Base-by-base conservation (phyloP, 2,329 filamentous ascomycete species). In the Fusarium nurragi region DNA sequence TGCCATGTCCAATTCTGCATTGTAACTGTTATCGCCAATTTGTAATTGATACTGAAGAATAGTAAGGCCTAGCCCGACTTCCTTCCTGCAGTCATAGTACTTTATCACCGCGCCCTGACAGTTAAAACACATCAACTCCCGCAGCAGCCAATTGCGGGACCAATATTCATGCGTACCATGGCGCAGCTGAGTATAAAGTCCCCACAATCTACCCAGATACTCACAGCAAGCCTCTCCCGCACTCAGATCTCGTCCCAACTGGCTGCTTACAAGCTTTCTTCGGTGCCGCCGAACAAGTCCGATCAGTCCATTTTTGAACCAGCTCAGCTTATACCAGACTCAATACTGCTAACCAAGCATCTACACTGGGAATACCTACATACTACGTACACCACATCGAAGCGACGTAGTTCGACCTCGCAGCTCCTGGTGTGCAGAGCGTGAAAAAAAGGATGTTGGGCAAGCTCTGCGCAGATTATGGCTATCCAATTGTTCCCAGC, bases 401-500 rank as follows among this genome's bases (percentile, higher is more conserved):
- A 23, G 11, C 8, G 6, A 30, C 81, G 2, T 93, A 90, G 90
- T 84, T 92, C 68, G 79, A 76, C 5, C 72, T 75, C 38, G 73
- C 81, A 19, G 73, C 76, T 6, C 78, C 80, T 0, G 75, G 74
- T 0, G 77, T 82, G 18, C 78, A 81, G 61, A 64, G 71, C 18
- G 75, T 84, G 10, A 80, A 77, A 55, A 76, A 75, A 22, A 61
- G 53, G 19, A 75, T 81, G 48, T 71, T 90, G 25, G 80, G 83
- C 18, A 83, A 83, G 48, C 80, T 93, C 2, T 82, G 80, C n/a
- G 67, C 75, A 6, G 74, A 82, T 12, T 75, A 81, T 16, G 83
- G 81, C 46, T 89, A 89, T 73, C 73, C 75, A n/a, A 70, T 82
- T 6, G 76, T 89, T 3, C 79, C 85, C 39, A 84, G 90, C 57